Conservation (phyloP, 1,139 yeast genomes). For the Candida tropicalis region DNA sequence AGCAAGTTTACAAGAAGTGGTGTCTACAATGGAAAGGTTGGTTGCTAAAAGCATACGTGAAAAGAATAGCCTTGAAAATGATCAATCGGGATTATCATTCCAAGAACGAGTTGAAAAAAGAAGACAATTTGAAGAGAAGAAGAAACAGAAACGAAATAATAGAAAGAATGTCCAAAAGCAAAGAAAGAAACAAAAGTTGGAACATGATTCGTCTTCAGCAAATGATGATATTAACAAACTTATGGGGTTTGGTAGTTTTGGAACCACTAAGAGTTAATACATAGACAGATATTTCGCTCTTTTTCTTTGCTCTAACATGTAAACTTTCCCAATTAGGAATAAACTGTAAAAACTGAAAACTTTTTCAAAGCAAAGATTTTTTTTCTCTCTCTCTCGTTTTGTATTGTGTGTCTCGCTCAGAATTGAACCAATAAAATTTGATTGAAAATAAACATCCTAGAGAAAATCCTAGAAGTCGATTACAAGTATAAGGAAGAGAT, state of each 20-base stretch:
- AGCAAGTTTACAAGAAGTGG: constrained; percentile 35
- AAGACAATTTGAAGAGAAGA: constrained; percentile 42
- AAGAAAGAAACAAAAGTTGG: constrained; percentile 14
- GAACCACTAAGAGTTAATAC: constrained; percentile 28
- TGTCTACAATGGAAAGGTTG: constrained; percentile 34
- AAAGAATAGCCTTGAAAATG: constrained; percentile 7
- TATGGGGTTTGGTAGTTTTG: constrained; percentile 67
- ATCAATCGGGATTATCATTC: constrained; percentile 25
- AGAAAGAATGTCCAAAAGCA: constrained; percentile 25
- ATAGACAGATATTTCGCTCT: neutral
- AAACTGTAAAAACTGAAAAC: constrained; percentile 1
- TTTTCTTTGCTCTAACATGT: constrained; percentile 2
- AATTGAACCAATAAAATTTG: constrained; percentile 15
- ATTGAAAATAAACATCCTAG: constrained; percentile 11
- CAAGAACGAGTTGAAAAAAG: constrained; percentile 48
- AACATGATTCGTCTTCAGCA: constrained; percentile 11
- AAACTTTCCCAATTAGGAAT: neutral
- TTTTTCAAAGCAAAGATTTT: neutral
- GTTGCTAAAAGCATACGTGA: constrained; percentile 28
- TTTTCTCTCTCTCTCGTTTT: constrained; percentile 3
- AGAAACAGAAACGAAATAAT: constrained; percentile 29
- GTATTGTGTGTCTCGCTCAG: neutral
- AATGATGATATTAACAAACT: constrained; percentile 36
- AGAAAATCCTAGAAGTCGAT: neutral
- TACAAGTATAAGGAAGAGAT: neutral